Evolutionary conservation across 331 rosid species (phyloP), one percentile per base, ranked within the genome.

Genomic region (Quercus phellos): DNA sequence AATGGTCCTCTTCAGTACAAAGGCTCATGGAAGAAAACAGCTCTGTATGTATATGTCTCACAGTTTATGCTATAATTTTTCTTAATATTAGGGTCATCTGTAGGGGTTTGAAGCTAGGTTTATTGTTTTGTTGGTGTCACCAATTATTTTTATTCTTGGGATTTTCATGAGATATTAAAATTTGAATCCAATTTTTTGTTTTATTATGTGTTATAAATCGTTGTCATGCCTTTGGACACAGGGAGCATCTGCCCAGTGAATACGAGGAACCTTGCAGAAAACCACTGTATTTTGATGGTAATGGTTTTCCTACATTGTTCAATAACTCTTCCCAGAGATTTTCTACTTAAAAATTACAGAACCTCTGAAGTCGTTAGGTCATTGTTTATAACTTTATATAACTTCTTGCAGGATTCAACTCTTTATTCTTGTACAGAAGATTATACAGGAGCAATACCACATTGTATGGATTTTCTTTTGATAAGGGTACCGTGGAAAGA

Each of bases 11-110:
- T 95, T 66, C 85, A 92, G 79, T 92, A 90, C 80, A 84, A 84
- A 84, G 90, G 93, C 83, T 90, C 98, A 46, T 95, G 98, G 99
- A 95, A 95, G 87, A 93, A 89, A 86, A 91, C 97, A 42, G 84
- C 90, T 35, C 83, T 93, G 82, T 79, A 80, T 83, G 79, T 85
- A 97, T 95, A 90, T 73, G 92, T 69, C 46, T 82, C 34, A 11
- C 27, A 13, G 27, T 59, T 5, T 14, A 7, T 70, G 11, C 63
- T 51, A 26, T 78, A 66, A 14, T 56, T 55, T 22, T 80, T 22
- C n/a, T 11, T 22, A 55, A 26, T 19, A 66, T 32, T 16, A 30
- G 69, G 38, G 42, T 27, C 16, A 14, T 17, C 27, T 29, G 42
- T 27, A 29, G 35, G 70, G 18, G 27, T 75, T 55, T 68, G 22